These are phyloP conservation scores for Diversispora epigaea DNA, from an alignment of 192 early-diverging fungal species.

Conservation along the genomic window DNA sequence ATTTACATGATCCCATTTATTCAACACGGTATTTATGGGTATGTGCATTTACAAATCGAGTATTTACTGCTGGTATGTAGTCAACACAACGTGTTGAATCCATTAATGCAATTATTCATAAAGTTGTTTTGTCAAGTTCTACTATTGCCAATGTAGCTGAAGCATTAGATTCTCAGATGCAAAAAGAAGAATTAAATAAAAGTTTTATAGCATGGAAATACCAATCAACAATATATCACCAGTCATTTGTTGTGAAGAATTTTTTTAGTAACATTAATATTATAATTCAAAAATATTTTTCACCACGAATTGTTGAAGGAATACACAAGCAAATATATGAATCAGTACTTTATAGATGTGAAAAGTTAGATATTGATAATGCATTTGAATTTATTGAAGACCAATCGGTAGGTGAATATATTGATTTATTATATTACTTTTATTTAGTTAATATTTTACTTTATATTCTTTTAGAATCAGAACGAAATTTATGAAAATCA, in stretches of 20 bases:
- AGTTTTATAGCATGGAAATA: conserved; percentile 3
- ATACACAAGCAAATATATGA: background rate
- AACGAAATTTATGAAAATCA: background rate
- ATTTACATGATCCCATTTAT: background rate
- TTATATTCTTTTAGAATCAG: background rate
- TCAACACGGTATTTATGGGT: conserved; percentile 9
- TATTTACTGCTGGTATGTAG: conserved; percentile 25
- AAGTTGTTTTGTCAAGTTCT: background rate
- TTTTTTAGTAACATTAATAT: background rate
- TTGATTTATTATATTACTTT: background rate
- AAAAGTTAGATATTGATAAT: background rate
- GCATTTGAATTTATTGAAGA: background rate
- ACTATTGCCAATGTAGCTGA: background rate
- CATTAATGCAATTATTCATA: conserved; percentile 20
- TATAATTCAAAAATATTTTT: background rate
- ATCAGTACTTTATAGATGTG: background rate
- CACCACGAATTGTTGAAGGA: too few relatives aligned
- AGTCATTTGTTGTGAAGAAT: background rate
- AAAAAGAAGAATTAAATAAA: conserved; percentile 3
- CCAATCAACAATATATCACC: too few relatives aligned
- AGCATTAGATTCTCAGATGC: background rate
- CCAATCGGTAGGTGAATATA: background rate
- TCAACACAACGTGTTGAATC: conserved; percentile 27
- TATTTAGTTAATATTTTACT: too few relatives aligned
- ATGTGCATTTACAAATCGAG: background rate